Evolutionary conservation across 139 green algal genomes (phyloP).

Genomic region (Micractinium sp.): DNA sequence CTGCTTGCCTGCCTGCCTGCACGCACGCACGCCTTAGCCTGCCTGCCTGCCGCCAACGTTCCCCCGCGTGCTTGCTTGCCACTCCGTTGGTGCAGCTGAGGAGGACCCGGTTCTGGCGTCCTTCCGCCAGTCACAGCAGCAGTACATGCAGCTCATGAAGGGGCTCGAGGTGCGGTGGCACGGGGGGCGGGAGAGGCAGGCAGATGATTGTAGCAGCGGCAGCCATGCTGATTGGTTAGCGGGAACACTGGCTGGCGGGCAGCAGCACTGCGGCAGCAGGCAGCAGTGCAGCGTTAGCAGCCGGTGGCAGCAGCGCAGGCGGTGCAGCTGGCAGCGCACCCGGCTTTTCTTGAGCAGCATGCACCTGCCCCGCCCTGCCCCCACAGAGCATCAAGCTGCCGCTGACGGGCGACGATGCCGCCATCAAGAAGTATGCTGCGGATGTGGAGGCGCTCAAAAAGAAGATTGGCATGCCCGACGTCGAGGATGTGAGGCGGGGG

Average conservation of each 20-base stretch:
- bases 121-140: slow-evolving; percentile 57
- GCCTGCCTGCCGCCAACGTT: no score
- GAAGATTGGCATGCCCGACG: slow-evolving; percentile 53
- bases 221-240: no score
- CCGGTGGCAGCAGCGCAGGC: neutral
- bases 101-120: slow-evolving; percentile 57
- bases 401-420: slow-evolving; percentile 53
- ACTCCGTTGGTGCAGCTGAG: slow-evolving; percentile 18
- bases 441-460: slow-evolving; percentile 58
- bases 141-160: slow-evolving; percentile 53
- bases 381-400: slow-evolving; percentile 57
- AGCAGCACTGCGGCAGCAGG: neutral
- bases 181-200: neutral
- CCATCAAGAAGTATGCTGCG: slow-evolving; percentile 58
- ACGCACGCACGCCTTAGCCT: neutral
- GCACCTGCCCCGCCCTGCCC: no score
- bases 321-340: neutral
- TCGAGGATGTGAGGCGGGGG: slow-evolving; percentile 36
- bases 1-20: neutral
- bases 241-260: neutral
- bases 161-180: slow-evolving; percentile 51
- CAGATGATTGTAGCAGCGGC: neutral
- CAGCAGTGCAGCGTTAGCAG: neutral
- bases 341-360: no score
- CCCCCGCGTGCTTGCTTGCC: neutral